phyloP scores from a whole-genome alignment of 1,284 basidiomycete genomes.

The Apiotrichum akiyoshidainum region DNA sequence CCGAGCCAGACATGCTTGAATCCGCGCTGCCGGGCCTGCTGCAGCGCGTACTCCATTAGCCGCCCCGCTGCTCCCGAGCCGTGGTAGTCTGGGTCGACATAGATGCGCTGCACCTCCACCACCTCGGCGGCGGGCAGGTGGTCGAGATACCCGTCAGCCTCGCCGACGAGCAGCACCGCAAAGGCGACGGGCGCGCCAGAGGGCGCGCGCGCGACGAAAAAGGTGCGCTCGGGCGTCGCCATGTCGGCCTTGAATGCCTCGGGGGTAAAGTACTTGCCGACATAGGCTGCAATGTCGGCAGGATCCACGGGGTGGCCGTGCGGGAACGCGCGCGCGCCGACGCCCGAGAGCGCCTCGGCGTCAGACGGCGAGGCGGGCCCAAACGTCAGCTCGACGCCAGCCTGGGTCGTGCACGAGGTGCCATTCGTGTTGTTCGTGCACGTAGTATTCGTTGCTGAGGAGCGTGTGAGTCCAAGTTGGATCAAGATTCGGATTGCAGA shows the following conservation, averaged over 20 bases:
- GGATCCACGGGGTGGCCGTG: conserved; percentile 8
- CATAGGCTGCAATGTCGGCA: no score
- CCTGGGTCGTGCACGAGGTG: not conserved
- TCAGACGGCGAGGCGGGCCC: conserved; percentile 34
- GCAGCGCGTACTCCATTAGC: conserved; percentile 23
- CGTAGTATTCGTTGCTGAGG: no score
- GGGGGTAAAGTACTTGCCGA: conserved; percentile 6
- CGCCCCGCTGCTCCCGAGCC: conserved; percentile 26
- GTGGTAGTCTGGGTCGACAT: conserved; percentile 23
- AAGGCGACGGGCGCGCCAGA: conserved; percentile 7
- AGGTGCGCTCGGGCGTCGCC: not conserved
- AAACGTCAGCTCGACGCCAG: not conserved
- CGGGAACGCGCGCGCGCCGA: conserved; percentile 9
- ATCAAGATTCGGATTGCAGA: no score
- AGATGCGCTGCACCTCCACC: conserved; percentile 17
- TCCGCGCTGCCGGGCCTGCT: conserved; percentile 21
- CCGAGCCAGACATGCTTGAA: conserved; percentile 33
- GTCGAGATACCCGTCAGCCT: conserved; percentile 6
- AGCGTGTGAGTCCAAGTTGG: no score
- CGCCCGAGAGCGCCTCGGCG: conserved; percentile 2
- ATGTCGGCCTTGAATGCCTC: not conserved
- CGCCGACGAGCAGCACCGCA: conserved; percentile 3
- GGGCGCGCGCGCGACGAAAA: not conserved
- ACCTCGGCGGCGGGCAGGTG: not conserved
- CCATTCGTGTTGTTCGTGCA: no score